These are phyloP conservation scores for Fagus sylvatica DNA, from an alignment of 306 rosid species.

Conservation along the genomic window DNA sequence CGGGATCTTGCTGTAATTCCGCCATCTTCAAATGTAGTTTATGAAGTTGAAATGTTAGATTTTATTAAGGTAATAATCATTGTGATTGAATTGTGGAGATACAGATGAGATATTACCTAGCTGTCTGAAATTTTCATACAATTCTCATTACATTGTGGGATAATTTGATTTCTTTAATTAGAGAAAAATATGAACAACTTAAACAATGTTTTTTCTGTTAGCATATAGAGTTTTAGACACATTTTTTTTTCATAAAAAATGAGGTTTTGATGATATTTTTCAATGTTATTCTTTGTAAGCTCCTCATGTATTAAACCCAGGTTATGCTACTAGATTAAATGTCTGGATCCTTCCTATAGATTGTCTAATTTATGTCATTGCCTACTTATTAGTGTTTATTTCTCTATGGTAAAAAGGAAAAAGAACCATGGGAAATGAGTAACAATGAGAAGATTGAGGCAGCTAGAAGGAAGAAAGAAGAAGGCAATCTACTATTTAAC, in stretches of 20 bases:
- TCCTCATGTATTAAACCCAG: not conserved
- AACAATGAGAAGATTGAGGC: slow-evolving; percentile 58
- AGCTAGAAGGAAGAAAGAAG: slow-evolving; percentile 68
- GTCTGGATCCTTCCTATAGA: not conserved
- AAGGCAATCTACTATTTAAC: slow-evolving; percentile 61
- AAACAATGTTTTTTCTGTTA: not conserved
- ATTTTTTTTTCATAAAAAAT: too few relatives aligned
- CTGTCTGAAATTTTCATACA: not conserved
- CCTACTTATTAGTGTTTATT: not conserved
- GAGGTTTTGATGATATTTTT: not conserved
- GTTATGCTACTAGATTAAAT: not conserved
- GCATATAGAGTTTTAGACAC: not conserved
- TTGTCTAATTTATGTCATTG: not conserved
- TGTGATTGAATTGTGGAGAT: not conserved
- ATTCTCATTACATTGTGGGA: not conserved
- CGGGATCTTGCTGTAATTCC: slow-evolving; percentile 50
- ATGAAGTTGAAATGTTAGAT: slow-evolving; percentile 58
- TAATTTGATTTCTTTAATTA: slow-evolving; percentile 14
- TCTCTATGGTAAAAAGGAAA: slow-evolving; percentile 49
- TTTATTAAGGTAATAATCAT: slow-evolving; percentile 48
- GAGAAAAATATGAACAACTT: slow-evolving; percentile 5
- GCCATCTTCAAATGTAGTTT: slow-evolving; percentile 45
- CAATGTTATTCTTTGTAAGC: not conserved
- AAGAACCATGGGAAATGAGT: slow-evolving; percentile 64
- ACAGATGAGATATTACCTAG: not conserved